Percentiles rank a stretch among this genome's conserved stretches.
Evolutionary conservation across 352 stramenopile species (phyloP).

Genomic region (Pythium phragmitis): DNA sequence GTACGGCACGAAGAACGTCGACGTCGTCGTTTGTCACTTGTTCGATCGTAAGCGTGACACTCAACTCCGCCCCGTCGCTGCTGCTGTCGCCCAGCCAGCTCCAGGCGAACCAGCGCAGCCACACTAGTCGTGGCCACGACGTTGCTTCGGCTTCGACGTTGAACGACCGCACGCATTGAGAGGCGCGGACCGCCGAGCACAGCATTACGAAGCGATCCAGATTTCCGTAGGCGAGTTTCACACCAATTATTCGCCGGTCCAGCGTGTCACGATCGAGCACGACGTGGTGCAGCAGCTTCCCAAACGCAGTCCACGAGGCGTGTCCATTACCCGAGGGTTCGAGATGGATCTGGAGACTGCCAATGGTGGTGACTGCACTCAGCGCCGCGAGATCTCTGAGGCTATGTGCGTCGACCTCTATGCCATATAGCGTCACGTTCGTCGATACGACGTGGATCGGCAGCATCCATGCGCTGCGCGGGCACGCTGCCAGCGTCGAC

Average conservation of each 20-base stretch:
- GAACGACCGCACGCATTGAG: neutral
- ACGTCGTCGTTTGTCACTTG: neutral
- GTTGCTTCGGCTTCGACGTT: neutral
- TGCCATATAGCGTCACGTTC: neutral
- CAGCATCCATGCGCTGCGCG: neutral
- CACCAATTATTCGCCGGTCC: neutral
- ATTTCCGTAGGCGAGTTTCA: neutral
- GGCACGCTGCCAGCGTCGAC: neutral
- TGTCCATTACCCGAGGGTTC: neutral
- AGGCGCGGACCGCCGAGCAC: slow-evolving; percentile 2
- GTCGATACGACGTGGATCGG: neutral
- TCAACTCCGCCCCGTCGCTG: neutral
- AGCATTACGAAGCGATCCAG: neutral
- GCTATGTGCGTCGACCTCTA: neutral
- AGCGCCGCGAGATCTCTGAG: neutral
- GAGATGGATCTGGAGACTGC: neutral
- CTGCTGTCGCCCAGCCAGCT: neutral
- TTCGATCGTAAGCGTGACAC: neutral
- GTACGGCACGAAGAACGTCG: neutral
- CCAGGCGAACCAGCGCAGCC: slow-evolving; percentile 9
- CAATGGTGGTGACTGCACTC: neutral
- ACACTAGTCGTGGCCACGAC: neutral
- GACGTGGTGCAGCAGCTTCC: neutral
- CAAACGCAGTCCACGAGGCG: neutral
- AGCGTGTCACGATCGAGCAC: neutral